Percentiles rank a stretch among this genome's conserved stretches.
phyloP scores from a whole-genome alignment of 1,139 yeast genomes.

The Geotrichum bryndzae region DNA sequence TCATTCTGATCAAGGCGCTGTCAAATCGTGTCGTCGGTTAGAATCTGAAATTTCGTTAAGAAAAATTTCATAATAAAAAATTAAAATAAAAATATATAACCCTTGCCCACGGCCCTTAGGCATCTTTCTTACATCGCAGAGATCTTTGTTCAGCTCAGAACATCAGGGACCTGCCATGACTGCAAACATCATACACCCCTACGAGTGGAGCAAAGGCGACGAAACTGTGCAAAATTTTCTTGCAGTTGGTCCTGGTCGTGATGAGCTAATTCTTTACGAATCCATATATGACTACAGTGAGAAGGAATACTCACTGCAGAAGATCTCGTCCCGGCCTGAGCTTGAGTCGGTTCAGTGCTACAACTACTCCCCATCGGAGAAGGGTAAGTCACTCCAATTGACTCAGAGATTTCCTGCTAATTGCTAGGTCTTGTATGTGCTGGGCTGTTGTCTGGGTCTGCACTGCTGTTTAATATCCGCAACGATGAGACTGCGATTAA shows the following conservation, averaged over 20 bases:
- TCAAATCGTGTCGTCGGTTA: neutral
- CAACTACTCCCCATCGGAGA: constrained; percentile 52
- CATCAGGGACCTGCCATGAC: constrained; percentile 36
- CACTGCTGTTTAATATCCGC: constrained; percentile 57
- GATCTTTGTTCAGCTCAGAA: neutral
- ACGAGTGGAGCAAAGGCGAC: constrained; percentile 52
- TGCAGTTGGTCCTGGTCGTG: constrained; percentile 63
- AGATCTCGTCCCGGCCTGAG: constrained; percentile 46
- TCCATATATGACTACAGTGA: constrained; percentile 37
- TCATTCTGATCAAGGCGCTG: neutral
- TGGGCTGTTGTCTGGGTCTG: constrained; percentile 67
- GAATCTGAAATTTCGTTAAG: neutral
- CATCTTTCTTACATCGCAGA: neutral
- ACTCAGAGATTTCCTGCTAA: neutral
- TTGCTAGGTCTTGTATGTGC: constrained; percentile 47
- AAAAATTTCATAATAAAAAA: neutral
- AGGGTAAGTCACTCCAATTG: constrained; percentile 38
- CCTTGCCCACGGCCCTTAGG: neutral
- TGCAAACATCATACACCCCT: constrained; percentile 52
- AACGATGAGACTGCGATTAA: constrained; percentile 41
- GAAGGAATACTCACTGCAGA: constrained; percentile 20
- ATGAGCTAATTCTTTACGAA: constrained; percentile 57
- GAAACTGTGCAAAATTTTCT: constrained; percentile 47
- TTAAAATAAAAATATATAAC: neutral
- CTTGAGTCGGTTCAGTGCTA: constrained; percentile 69